Conservation (phyloP, 2,329 filamentous ascomycete species). For the Scedosporium minutisporum region DNA sequence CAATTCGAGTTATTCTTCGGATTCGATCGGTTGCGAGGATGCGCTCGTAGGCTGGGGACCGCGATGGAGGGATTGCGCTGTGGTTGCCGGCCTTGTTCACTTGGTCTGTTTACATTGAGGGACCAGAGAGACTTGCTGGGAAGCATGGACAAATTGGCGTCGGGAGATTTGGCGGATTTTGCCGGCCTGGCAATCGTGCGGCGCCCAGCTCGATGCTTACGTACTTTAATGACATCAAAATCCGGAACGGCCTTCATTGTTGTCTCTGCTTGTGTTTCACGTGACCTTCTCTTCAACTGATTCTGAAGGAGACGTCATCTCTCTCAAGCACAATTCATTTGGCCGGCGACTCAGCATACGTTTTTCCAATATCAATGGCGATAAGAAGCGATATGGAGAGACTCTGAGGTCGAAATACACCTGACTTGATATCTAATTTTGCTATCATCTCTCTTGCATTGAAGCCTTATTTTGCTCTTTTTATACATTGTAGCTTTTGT, state of each 20-base stretch:
- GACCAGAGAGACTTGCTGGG: background rate
- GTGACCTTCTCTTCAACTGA: background rate
- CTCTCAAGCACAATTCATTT: background rate
- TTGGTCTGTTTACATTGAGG: conserved; percentile 13
- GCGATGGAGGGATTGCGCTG: conserved; percentile 3
- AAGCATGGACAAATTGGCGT: conserved; percentile 1
- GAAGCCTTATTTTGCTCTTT: conserved; percentile 5
- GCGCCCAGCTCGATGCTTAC: background rate
- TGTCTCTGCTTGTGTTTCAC: background rate
- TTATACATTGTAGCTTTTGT: conserved; percentile 2
- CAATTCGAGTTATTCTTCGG: background rate
- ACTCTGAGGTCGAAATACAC: background rate
- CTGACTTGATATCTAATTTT: background rate
- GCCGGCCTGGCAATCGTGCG: background rate
- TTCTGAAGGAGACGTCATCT: background rate
- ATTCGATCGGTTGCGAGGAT: background rate
- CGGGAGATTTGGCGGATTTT: conserved; percentile 4
- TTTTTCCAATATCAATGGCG: too few relatives aligned
- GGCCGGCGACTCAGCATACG: background rate
- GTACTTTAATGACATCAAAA: background rate
- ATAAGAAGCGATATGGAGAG: background rate
- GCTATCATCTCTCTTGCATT: background rate
- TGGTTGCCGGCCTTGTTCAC: background rate
- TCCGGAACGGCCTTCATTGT: background rate
- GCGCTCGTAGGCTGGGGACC: background rate